A percentile compares a stretch with the other conserved stretches of the same genome.
phyloP scores from a whole-genome alignment of 352 stramenopile species.

The Thalassiosira livingstoniorum region DNA sequence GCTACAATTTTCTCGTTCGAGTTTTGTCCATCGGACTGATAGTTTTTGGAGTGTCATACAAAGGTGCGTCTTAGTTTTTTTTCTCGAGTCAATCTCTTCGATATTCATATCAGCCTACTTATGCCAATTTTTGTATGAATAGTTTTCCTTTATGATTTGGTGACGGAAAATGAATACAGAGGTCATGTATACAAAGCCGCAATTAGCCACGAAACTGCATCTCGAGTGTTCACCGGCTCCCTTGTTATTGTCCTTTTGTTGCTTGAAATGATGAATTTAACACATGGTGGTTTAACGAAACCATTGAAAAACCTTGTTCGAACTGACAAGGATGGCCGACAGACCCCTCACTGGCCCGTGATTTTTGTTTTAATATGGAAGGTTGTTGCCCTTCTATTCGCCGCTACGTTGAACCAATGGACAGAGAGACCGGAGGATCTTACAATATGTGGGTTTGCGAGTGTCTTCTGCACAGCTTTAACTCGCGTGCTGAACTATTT shows the following conservation, averaged over 20 bases:
- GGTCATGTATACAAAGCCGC: constrained; percentile 7
- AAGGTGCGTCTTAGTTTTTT: constrained; percentile 16
- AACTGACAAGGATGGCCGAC: neutral
- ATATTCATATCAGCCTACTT: neutral
- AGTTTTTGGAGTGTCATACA: constrained; percentile 44
- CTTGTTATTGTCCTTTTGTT: constrained; percentile 40
- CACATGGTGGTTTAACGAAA: constrained; percentile 28
- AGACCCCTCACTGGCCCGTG: constrained; percentile 25
- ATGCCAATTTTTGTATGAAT: neutral
- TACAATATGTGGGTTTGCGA: no score
- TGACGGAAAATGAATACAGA: constrained; percentile 18
- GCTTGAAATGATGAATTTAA: constrained; percentile 38
- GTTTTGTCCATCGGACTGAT: constrained; percentile 48
- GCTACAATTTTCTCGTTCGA: constrained; percentile 36
- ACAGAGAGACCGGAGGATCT: neutral
- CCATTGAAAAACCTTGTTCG: neutral
- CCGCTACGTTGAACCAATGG: neutral
- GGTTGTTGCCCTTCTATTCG: neutral
- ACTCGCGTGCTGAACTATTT: neutral
- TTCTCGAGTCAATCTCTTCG: no score
- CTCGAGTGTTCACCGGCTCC: constrained; percentile 20
- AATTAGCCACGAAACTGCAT: constrained; percentile 15
- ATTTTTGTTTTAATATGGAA: constrained; percentile 35
- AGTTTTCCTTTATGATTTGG: constrained; percentile 30
- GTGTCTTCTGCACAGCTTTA: neutral